phyloP scores from a whole-genome alignment of 1,284 basidiomycete genomes.

The Sanghuangporus sanghuang region DNA sequence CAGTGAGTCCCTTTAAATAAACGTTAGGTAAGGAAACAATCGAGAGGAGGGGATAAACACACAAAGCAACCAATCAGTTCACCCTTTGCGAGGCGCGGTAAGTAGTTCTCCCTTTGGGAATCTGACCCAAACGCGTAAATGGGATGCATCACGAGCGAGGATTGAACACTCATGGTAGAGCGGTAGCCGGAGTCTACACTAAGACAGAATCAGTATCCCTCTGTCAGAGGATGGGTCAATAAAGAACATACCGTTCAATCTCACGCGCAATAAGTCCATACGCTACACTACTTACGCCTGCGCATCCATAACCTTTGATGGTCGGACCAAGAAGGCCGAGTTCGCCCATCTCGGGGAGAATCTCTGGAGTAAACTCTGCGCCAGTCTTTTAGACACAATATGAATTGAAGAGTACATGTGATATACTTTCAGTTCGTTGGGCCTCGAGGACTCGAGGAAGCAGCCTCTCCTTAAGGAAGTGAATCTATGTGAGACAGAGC shows the following conservation, averaged over 20 bases:
- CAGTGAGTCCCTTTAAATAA: conserved; percentile 75
- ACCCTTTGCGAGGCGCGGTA: conserved; percentile 73
- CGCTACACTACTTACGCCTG: conserved; percentile 87
- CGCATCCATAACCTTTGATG: conserved; percentile 92
- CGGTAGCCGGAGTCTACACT: conserved; percentile 96
- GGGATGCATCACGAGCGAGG: conserved; percentile 97
- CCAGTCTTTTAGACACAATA: not conserved
- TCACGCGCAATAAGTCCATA: conserved; percentile 94
- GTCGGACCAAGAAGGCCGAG: conserved; percentile 89
- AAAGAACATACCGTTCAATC: conserved; percentile 68
- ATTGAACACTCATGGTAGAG: conserved; percentile 94
- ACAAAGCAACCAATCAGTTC: conserved; percentile 93
- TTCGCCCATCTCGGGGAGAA: conserved; percentile 90
- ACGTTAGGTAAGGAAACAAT: not conserved
- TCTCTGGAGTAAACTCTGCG: conserved; percentile 72
- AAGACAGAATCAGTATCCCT: conserved; percentile 3
- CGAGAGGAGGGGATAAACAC: conserved; percentile 27
- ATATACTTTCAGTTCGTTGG: conserved; percentile 80
- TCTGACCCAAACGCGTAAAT: conserved; percentile 91
- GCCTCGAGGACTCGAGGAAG: conserved; percentile 81
- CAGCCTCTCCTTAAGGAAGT: conserved; percentile 59
- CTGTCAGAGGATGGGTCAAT: not conserved
- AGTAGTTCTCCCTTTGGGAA: conserved; percentile 87
- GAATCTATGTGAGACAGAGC: conserved; percentile 4
- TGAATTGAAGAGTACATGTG: not conserved